A percentile compares a stretch with the other conserved stretches of the same genome.
Evolutionary conservation across 2,329 filamentous ascomycete species (phyloP).

Genomic region (Colletotrichum scovillei): DNA sequence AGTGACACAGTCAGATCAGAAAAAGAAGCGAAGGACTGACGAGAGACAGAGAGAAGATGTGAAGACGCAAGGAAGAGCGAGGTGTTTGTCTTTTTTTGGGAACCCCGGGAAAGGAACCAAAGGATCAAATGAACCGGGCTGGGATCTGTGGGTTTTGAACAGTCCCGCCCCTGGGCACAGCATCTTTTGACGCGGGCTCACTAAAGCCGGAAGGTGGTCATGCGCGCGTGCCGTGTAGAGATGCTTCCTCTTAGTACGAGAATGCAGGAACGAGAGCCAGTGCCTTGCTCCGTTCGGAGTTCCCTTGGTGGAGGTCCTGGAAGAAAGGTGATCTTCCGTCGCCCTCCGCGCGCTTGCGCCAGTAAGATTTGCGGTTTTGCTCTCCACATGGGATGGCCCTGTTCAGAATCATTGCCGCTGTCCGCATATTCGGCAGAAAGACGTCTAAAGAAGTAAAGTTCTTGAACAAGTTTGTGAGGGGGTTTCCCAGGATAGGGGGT

Average conservation of each 20-base stretch:
- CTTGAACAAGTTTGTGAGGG: not conserved
- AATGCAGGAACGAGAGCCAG: slow-evolving; percentile 21
- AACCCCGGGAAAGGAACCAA: not conserved
- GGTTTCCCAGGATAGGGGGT: not conserved
- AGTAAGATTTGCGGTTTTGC: slow-evolving; percentile 11
- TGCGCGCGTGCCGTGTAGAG: slow-evolving; percentile 7
- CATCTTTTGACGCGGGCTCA: slow-evolving; percentile 15
- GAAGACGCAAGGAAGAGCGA: slow-evolving; percentile 4
- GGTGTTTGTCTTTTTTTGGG: slow-evolving; percentile 18
- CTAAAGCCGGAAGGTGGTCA: not conserved
- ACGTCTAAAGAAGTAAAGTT: not conserved
- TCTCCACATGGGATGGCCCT: slow-evolving; percentile 18
- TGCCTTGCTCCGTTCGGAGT: not conserved
- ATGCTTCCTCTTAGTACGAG: not conserved
- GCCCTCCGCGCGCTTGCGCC: slow-evolving; percentile 18
- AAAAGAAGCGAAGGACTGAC: too few species aligned
- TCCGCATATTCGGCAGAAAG: not conserved
- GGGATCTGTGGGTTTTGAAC: not conserved
- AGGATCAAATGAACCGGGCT: slow-evolving; percentile 8
- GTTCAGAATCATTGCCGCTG: not conserved
- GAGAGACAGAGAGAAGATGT: not conserved
- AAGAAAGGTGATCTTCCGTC: slow-evolving; percentile 14
- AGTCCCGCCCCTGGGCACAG: slow-evolving; percentile 31
- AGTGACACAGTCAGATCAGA: slow-evolving; percentile 26
- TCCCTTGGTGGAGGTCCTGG: slow-evolving; percentile 13